Evolutionary conservation across 345 rosid species (phyloP), one percentile per base, ranked within the genome.

Genomic region (Camelina hispida): DNA sequence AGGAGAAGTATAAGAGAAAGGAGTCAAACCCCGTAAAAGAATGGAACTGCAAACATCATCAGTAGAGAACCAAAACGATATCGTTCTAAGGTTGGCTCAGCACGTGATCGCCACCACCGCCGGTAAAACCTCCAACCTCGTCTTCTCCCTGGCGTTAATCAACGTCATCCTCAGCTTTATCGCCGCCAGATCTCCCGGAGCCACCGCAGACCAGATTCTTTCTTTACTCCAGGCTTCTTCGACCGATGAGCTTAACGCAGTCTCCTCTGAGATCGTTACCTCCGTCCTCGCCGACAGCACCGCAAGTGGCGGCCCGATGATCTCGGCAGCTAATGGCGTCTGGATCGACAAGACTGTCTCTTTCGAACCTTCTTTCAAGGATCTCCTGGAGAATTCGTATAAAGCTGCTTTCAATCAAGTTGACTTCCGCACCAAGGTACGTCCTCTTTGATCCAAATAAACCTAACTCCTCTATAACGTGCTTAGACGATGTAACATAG

Each of bases 371-470:
- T 76, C 83, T 77, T 88, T 88, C 86, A 86, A 86, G 72, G 78
- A 83, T 79, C 80, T 89, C 48, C 66, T 77, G 80, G 83, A 76
- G 60, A 82, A 17, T 63, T 59, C 72, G 17, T 88, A 86, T 72
- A 87, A 81, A 73, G 97, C 89, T 64, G 74, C 87, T 30, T 76
- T 86, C 40, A 78, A 72, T 22, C 85, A 71, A 68, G 93, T 84
- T 9, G 97, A 89, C 80, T 92, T 92, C 65, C 86, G 81, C 48
- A 81, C 81, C 35, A 88, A 88, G 97, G 96, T 89, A 64, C 5
- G 17, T 7, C 11, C n/a, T 22, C 10, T 28, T 18, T 11, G 20
- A 9, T 17, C 65, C 23, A 48, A 48, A 48, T 17, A 16, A 48
- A 16, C 23, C 53, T 46, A 46, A 46, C 18, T 15, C 8, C 18